Conservation (phyloP, 2,329 filamentous ascomycete species). For the Coniochaeta prunicola region DNA sequence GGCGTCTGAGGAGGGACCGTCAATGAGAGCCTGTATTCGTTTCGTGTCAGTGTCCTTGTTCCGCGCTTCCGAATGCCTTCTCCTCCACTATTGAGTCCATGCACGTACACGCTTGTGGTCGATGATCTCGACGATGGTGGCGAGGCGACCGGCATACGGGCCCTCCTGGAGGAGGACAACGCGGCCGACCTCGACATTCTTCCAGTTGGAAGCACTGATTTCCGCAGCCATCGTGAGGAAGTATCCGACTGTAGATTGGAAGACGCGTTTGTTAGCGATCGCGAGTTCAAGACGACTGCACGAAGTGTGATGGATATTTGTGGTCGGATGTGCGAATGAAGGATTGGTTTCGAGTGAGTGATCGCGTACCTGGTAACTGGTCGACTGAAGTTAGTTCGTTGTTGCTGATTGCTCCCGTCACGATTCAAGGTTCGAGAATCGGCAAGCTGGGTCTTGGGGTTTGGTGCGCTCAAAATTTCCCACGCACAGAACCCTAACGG, state of each 20-base stretch:
- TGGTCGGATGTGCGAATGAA: neutral
- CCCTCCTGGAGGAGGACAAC: slow-evolving; percentile 86
- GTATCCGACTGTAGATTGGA: neutral
- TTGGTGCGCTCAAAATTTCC: slow-evolving; percentile 2
- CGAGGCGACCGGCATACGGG: slow-evolving; percentile 77
- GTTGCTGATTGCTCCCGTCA: neutral
- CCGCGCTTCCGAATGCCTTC: neutral
- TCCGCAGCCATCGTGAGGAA: slow-evolving; percentile 2
- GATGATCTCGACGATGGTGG: slow-evolving; percentile 97
- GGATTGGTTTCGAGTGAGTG: neutral
- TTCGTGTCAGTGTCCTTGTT: slow-evolving; percentile 17
- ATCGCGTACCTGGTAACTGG: slow-evolving; percentile 1
- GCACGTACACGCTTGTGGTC: slow-evolving; percentile 98
- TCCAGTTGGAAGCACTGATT: slow-evolving; percentile 3
- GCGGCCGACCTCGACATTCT: slow-evolving; percentile 92
- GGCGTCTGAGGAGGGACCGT: slow-evolving; percentile 81
- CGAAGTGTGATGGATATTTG: neutral
- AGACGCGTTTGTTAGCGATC: neutral
- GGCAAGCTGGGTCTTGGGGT: neutral
- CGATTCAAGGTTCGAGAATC: slow-evolving; percentile 1
- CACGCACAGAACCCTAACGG: slow-evolving; percentile 1
- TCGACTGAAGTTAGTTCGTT: neutral
- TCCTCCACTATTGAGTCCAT: slow-evolving; percentile 13
- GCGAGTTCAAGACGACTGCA: neutral
- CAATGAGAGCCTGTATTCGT: slow-evolving; percentile 75